phyloP scores from a whole-genome alignment of 345 rosid genomes.

The Euphorbia peplus region DNA sequence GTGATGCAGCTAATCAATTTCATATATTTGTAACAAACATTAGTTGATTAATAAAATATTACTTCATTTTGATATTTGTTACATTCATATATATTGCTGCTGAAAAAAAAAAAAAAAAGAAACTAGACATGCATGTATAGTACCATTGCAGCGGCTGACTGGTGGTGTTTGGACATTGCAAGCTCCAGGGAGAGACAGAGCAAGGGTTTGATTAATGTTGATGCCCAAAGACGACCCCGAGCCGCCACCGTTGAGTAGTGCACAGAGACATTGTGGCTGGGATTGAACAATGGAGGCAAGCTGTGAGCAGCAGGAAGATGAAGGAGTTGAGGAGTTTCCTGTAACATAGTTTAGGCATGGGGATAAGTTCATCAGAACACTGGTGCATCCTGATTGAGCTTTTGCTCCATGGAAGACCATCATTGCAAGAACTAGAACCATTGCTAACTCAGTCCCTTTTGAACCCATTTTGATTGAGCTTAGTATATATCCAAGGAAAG shows the following conservation, averaged over 20 bases:
- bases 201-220: slow-evolving; percentile 37
- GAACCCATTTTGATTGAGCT: slow-evolving; percentile 17
- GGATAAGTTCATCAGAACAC: slow-evolving; percentile 26
- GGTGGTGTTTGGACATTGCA: slow-evolving; percentile 40
- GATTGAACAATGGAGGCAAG: slow-evolving; percentile 41
- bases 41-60: no score
- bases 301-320: slow-evolving; percentile 53
- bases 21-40: no score
- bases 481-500: no score
- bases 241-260: slow-evolving; percentile 33
- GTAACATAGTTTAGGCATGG: slow-evolving; percentile 46
- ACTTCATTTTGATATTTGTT: no score
- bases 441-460: slow-evolving; percentile 10
- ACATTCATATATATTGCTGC: no score
- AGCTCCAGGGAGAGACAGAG: slow-evolving; percentile 34
- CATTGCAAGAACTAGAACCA: slow-evolving; percentile 4
- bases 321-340: slow-evolving; percentile 46
- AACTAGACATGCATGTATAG: no score
- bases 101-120: no score
- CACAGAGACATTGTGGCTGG: slow-evolving; percentile 48
- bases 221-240: slow-evolving; percentile 32
- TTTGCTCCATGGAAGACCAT: slow-evolving; percentile 13
- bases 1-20: no score
- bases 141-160: slow-evolving; percentile 35
- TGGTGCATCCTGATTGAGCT: slow-evolving; percentile 43